Percentiles rank a stretch among this genome's conserved stretches.
These are phyloP conservation scores for Dysphania ambrosioides DNA, from an alignment of 148 eudicot species.

Conservation along the genomic window DNA sequence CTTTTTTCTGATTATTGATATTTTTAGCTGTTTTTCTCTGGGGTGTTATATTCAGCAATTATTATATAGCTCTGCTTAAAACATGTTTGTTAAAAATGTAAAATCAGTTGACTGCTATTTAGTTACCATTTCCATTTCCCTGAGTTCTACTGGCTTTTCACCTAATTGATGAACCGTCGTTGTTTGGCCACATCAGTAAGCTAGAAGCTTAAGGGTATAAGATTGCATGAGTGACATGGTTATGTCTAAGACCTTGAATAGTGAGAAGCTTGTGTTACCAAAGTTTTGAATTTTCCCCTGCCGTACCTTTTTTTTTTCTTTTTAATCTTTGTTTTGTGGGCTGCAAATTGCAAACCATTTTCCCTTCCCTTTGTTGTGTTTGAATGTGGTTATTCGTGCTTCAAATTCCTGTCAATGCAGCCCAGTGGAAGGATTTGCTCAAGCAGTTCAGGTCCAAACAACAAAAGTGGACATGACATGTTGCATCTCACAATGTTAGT, in stretches of 20 bases:
- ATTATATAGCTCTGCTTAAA: background rate
- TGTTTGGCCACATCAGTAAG: background rate
- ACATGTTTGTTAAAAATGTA: background rate
- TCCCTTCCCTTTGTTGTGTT: background rate
- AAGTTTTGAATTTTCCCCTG: background rate
- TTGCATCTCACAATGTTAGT: background rate
- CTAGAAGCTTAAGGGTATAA: background rate
- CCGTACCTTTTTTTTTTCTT: background rate
- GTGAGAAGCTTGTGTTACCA: background rate
- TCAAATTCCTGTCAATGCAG: constrained; percentile 35
- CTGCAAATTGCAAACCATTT: background rate
- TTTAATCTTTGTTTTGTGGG: background rate
- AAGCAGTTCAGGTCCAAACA: constrained; percentile 64
- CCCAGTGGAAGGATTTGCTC: constrained; percentile 83
- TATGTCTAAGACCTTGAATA: background rate
- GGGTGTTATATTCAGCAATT: background rate
- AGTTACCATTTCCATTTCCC: too few species aligned
- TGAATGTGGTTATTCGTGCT: background rate
- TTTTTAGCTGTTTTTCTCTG: background rate
- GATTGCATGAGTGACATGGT: background rate
- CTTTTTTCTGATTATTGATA: background rate
- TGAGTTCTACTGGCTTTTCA: too few species aligned
- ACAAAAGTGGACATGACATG: constrained; percentile 55
- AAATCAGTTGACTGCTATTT: background rate
- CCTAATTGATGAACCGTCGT: background rate